phyloP scores from a whole-genome alignment of 768 basidiomycete genomes.

The Austroboletus festivus region DNA sequence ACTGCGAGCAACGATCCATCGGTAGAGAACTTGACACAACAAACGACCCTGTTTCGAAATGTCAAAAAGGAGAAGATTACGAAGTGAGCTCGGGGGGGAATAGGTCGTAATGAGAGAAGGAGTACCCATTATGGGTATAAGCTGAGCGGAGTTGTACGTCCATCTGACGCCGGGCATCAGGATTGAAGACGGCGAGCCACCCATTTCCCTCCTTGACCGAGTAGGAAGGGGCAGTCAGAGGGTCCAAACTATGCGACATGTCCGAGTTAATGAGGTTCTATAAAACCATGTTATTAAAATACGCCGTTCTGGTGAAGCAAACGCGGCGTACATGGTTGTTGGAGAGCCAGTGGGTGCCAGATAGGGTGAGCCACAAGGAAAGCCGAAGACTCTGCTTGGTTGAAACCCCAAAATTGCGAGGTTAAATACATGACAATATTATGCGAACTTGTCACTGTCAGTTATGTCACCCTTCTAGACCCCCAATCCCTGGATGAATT shows the following conservation, averaged over 20 bases:
- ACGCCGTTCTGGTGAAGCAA: not conserved
- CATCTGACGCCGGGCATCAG: conserved; percentile 44
- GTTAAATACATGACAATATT: conserved; percentile 3
- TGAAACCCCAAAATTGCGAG: not conserved
- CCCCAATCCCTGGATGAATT: conserved; percentile 3
- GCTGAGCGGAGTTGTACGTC: conserved; percentile 64
- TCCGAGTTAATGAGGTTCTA: no score
- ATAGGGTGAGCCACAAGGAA: not conserved
- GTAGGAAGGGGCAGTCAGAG: conserved; percentile 25
- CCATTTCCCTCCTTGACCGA: conserved; percentile 46
- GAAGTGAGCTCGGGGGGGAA: conserved; percentile 12
- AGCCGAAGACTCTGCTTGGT: not conserved
- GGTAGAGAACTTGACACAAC: conserved; percentile 31
- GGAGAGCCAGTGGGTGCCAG: not conserved
- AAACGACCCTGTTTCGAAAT: conserved; percentile 24
- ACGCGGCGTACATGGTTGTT: conserved; percentile 3
- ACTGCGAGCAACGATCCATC: conserved; percentile 33
- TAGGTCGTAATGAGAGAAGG: conserved; percentile 12
- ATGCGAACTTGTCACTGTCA: not conserved
- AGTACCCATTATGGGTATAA: conserved; percentile 79
- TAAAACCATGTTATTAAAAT: no score
- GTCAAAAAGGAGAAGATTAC: not conserved
- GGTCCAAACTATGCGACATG: conserved; percentile 29
- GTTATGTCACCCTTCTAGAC: conserved; percentile 10
- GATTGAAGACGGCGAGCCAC: conserved; percentile 55